Conservation (phyloP, 2,329 filamentous ascomycete genomes). For the Purpureocillium takamizusanense region DNA sequence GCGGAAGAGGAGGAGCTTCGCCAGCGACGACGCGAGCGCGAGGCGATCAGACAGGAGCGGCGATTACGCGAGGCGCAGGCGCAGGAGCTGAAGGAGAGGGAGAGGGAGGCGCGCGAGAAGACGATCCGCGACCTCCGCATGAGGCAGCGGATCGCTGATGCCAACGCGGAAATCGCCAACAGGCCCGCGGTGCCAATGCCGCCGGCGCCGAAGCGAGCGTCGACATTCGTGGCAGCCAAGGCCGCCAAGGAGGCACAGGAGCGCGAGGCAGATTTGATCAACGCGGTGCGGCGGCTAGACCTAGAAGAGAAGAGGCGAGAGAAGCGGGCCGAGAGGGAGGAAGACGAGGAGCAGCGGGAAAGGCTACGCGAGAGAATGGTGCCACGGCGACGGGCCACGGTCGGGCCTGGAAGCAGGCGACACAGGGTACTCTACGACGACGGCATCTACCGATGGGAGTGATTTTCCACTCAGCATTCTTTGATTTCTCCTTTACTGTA, state of each 20-base stretch:
- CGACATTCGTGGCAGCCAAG: constrained; percentile 15
- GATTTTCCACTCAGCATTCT: constrained; percentile 8
- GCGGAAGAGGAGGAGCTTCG: constrained; percentile 17
- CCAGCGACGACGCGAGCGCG: constrained; percentile 14
- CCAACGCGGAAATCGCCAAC: constrained; percentile 32
- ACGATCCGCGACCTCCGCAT: constrained; percentile 16
- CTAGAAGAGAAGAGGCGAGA: constrained; percentile 22
- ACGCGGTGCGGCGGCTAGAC: constrained; percentile 21
- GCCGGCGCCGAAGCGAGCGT: constrained; percentile 11
- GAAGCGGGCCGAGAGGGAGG: constrained; percentile 16
- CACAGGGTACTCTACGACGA: constrained; percentile 27
- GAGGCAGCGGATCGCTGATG: constrained; percentile 25
- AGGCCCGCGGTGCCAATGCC: constrained; percentile 23
- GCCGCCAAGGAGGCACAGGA: constrained; percentile 6
- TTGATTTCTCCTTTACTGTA: not conserved
- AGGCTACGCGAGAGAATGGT: constrained; percentile 32
- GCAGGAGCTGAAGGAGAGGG: constrained; percentile 5
- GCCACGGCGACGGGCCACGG: constrained; percentile 25
- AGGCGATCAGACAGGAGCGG: constrained; percentile 15
- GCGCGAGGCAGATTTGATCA: constrained; percentile 22
- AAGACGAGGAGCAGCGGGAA: constrained; percentile 28
- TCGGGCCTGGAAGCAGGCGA: constrained; percentile 25
- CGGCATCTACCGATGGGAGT: constrained; percentile 30
- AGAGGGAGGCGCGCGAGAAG: constrained; percentile 7
- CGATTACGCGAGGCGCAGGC: constrained; percentile 6